phyloP scores from a whole-genome alignment of 305 asterid genomes.

The Plantago rigida region DNA sequence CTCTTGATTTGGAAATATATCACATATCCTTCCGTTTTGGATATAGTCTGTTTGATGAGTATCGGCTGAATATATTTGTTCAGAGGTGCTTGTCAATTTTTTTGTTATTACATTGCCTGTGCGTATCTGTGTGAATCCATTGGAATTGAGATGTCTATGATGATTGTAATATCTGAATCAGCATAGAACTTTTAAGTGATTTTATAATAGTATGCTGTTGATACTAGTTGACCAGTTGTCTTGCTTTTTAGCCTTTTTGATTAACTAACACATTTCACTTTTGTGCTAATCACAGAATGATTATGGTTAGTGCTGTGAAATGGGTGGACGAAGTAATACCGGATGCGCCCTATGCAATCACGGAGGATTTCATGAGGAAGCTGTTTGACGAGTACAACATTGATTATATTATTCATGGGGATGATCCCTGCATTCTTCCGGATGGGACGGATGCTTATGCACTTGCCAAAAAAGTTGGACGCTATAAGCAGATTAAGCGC shows the following conservation, averaged over 20 bases:
- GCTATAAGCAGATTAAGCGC: constrained; percentile 91
- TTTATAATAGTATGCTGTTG: too few relatives aligned
- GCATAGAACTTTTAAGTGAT: too few relatives aligned
- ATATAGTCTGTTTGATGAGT: too few relatives aligned
- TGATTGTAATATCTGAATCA: too few relatives aligned
- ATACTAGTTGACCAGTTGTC: too few relatives aligned
- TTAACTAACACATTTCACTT: background rate
- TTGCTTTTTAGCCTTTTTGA: background rate
- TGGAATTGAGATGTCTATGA: too few relatives aligned
- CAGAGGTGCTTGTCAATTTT: too few relatives aligned
- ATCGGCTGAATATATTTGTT: too few relatives aligned
- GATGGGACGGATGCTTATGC: constrained; percentile 97
- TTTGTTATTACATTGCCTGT: too few relatives aligned
- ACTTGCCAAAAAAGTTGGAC: constrained; percentile 86
- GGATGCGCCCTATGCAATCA: constrained; percentile 85
- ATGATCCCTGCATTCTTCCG: constrained; percentile 82
- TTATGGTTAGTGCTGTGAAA: constrained; percentile 23
- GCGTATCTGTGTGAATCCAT: too few relatives aligned
- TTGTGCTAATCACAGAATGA: constrained; percentile 35
- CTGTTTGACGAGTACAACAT: constrained; percentile 79
- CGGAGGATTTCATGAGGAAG: constrained; percentile 89
- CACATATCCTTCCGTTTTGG: too few relatives aligned
- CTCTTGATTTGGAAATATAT: too few relatives aligned
- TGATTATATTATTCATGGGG: constrained; percentile 92
- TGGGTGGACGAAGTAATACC: constrained; percentile 32